Evolutionary conservation across 2,329 filamentous ascomycete species (phyloP).

Genomic region (Colletotrichum shisoi): DNA sequence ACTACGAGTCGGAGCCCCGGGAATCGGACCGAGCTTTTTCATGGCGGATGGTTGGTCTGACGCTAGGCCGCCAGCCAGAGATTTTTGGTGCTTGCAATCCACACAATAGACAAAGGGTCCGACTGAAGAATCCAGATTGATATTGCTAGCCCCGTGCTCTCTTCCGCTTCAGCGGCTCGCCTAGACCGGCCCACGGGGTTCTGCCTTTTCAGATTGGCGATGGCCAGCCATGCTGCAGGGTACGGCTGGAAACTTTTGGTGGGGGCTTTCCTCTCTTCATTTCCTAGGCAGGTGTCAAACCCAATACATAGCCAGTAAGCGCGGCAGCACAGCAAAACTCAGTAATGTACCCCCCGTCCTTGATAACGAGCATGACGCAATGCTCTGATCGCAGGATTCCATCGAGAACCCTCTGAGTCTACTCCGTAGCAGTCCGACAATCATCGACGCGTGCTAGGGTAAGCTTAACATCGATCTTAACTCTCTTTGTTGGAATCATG

Average conservation of each 20-base stretch:
- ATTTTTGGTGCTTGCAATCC: slow-evolving; percentile 20
- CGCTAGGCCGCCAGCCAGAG: slow-evolving; percentile 13
- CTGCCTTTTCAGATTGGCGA: slow-evolving; percentile 21
- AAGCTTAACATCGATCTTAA: slow-evolving; percentile 23
- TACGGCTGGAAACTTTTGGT: slow-evolving; percentile 13
- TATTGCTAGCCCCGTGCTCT: slow-evolving; percentile 3
- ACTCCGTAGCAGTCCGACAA: slow-evolving; percentile 28
- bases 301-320: not conserved
- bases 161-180: slow-evolving; percentile 9
- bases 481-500: slow-evolving; percentile 9
- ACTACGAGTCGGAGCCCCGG: slow-evolving; percentile 19
- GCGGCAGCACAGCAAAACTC: slow-evolving; percentile 16
- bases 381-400: slow-evolving; percentile 22
- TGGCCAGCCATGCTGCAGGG: slow-evolving; percentile 2
- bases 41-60: slow-evolving; percentile 6
- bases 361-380: slow-evolving; percentile 34
- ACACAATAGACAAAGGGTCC: slow-evolving; percentile 9
- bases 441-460: slow-evolving; percentile 28
- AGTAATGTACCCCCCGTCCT: not conserved
- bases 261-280: slow-evolving; percentile 9
- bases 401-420: slow-evolving; percentile 27
- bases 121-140: not conserved
- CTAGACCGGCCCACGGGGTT: slow-evolving; percentile 10
- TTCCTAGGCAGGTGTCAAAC: not conserved
- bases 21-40: slow-evolving; percentile 34